Base-by-base conservation (phyloP, 139 green algal genomes). In the Chlamydomonas sphaeroides region DNA sequence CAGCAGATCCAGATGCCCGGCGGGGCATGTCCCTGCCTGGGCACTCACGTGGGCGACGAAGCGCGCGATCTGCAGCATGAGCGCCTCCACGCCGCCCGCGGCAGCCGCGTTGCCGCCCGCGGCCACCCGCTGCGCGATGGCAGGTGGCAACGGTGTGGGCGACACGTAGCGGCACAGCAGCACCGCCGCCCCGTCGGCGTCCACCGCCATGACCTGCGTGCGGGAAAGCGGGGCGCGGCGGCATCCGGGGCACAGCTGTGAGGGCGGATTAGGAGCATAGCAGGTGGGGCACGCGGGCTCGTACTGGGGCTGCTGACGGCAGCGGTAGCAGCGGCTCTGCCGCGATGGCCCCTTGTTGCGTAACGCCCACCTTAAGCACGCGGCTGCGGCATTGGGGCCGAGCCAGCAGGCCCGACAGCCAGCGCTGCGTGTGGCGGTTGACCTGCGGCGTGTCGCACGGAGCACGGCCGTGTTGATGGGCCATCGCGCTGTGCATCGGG, bases 161-260 rank as follows among this genome's bases (percentile, higher is more conserved):
- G 82, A 72, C 56, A 94, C 48, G 75, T 85, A 94, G 61, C 90
- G 87, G 5, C 79, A 83, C 36, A 94, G 30, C 65, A 94, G 66
- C 30, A 87, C 62, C 35, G 69, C 80, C 0, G 86, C 84, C n/a
- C 90, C 90, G 23, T 92, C 87, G 4, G 89, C 63, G 57, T 92
- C 88, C 28, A 92, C 78, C 0, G 85, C 89, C 78, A 92, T 62
- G 0, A 82, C 75, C 75, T 82, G 75, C 5, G 18, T 15, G 62
- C 3, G 32, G 5, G 32, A 8, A 25, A n/a, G n/a, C n/a, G n/a
- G n/a, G n/a, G n/a, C n/a, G n/a, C n/a, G n/a, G n/a, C n/a, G n/a
- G 26, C 8, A 10, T 38, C 5, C 17, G 61, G 30, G 61, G 10
- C 30, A 5, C 30, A 21, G n/a, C 5, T 20, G 61, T 10, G 25